Evolutionary conservation across 495 filamentous ascomycete species (phyloP), one percentile per base, ranked within the genome.

Genomic region (Extremus antarcticus): DNA sequence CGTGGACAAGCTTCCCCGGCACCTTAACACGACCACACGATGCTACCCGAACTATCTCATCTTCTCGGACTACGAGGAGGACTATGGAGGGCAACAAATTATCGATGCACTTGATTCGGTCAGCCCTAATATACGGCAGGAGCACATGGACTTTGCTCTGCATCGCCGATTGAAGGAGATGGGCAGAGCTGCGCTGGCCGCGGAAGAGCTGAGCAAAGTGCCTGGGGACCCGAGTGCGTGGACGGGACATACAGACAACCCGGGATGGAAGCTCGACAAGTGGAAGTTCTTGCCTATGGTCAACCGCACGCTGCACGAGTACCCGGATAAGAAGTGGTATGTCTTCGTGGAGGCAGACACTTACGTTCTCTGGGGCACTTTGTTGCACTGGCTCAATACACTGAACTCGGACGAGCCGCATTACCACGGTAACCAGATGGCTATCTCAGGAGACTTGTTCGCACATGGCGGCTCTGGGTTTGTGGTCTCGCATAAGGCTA

Each of bases 211-310:
- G 24, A 51, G 19, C 20, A 24, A 25, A 20, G n/a, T 24, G 16
- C n/a, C 17, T 13, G 23, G 49, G 16, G 29, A 32, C 16, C 25
- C 49, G 8, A 32, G 15, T 13, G 49, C 15, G 3, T 32, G n/a
- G 29, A 51, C 32, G 2, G 49, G 49, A 3, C 16, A 51, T 11
- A 35, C 23, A 3, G n/a, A 32, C 7, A 51, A 51, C 23, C 49
- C 49, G 19, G 83, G 78, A 17, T 87, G 82, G 82, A 74, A 72
- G 54, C 70, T 85, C 13, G 82, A 87, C 66, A 84, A 83, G 63
- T 86, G 79, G 73, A 87, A 86, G 65, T 85, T 85, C 62, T 68
- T 87, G 10, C 80, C 80, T 2, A 83, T 84, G 74, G 73, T 85
- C 56, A 74, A 79, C 46, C 29, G 47, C 19, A 50, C 46, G 25